Percentiles rank a stretch among this genome's conserved stretches.
Conservation (phyloP, 495 filamentous ascomycete genomes). For the Aspergillus mulundensis region DNA sequence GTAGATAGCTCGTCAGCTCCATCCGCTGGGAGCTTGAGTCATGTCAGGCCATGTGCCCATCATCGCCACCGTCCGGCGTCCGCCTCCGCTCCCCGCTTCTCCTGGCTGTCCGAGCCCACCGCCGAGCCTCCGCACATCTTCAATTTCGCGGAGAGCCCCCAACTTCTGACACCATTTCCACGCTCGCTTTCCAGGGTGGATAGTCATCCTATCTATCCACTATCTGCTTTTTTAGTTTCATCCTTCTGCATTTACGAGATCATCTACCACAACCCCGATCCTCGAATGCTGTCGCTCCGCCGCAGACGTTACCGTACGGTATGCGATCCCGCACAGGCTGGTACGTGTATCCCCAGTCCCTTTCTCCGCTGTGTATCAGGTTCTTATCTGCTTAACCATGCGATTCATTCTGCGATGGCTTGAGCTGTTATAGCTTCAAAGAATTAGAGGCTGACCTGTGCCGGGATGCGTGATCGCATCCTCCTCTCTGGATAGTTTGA, state of each 20-base stretch:
- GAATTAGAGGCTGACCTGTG: constrained; percentile 7
- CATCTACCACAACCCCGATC: not conserved
- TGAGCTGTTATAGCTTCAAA: not conserved
- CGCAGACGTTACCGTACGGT: constrained; percentile 30
- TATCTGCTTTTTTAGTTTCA: not conserved
- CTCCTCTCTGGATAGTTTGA: constrained; percentile 40
- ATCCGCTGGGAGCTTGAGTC: not conserved
- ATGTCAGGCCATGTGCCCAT: not conserved
- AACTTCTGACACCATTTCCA: not conserved
- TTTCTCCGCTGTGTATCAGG: not conserved
- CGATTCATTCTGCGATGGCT: not conserved
- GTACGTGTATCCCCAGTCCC: constrained; percentile 23
- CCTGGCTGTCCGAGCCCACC: not conserved
- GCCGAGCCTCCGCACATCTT: constrained; percentile 7
- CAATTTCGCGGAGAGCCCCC: not conserved
- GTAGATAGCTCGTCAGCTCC: no score
- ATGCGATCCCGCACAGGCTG: constrained; percentile 54
- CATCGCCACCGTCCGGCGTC: not conserved
- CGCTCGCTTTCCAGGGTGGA: not conserved
- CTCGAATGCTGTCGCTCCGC: constrained; percentile 31
- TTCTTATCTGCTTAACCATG: not conserved
- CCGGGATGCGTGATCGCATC: constrained; percentile 1
- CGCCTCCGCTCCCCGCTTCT: constrained; percentile 3
- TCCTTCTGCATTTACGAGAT: not conserved
- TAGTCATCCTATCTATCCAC: not conserved